Evolutionary conservation across 495 filamentous ascomycete genomes (phyloP), one percentile per base, ranked within the genome.

Genomic region (Amphirosellinia nigrospora): DNA sequence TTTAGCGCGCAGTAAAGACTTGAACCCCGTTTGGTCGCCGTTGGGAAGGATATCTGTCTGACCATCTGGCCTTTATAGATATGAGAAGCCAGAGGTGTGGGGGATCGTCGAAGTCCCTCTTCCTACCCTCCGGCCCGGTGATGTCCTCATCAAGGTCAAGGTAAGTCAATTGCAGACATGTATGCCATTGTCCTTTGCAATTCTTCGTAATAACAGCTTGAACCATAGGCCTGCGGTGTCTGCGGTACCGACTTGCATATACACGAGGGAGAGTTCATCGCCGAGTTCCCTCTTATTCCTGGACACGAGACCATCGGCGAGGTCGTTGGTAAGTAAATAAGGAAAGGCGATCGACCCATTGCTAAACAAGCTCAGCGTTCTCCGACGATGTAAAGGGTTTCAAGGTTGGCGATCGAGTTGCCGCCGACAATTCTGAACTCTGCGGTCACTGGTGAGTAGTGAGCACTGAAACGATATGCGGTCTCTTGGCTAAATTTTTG

Each of bases 171-270:
- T 41, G 21, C 32, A 28, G 19, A 41, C 7, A n/a, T 4, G 13
- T 5, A 34, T 58, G 55, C 32, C 19, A 58, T 34, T 15, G 26
- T 50, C 19, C 19, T 30, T 50, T 46, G 36, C 3, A 23, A 16
- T 9, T 11, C 11, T 9, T 11, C 11, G 43, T 34, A 5, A 5
- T 36, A 26, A 48, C 10, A 64, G 26, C 41, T 36, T 13, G 16
- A 60, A 28, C 30, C 21, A 7, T 48, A 77, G 75, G 89, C 89
- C 23, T 91, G 87, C 68, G 89, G 89, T 83, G 88, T 91, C 68
- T 92, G 89, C 66, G 89, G 89, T 69, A 91, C 89, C 62, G 89
- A 70, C 38, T 62, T 78, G 72, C 89, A 91, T 75, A 91, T 91
- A 74, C 89, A 91, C 73, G 88, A 91, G 41, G 78, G 78, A 28